Evolutionary conservation across 1,139 yeast genomes (phyloP).

Genomic region (Hansenula anomala): DNA sequence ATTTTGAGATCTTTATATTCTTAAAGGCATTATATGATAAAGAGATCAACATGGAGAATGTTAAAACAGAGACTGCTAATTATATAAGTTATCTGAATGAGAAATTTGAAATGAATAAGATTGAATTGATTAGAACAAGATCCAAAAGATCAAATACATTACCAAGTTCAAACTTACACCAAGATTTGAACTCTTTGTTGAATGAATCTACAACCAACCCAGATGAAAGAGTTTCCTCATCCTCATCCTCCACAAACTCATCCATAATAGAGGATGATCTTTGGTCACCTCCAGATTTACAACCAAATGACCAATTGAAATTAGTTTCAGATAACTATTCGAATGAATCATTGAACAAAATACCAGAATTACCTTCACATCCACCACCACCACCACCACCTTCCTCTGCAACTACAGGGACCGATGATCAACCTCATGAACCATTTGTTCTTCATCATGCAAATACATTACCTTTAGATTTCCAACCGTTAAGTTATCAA

Average conservation of each 20-base stretch:
- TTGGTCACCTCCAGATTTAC: conserved; percentile 33
- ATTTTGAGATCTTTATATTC: conserved; percentile 29
- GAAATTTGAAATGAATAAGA: conserved; percentile 2
- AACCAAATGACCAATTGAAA: conserved; percentile 31
- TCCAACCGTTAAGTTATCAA: neutral
- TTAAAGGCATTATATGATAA: conserved; percentile 29
- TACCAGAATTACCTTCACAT: conserved; percentile 6
- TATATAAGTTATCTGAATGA: conserved; percentile 26
- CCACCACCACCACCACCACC: conserved; percentile 10
- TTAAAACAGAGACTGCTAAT: conserved; percentile 26
- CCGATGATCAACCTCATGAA: too few relatives aligned
- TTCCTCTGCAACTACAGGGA: neutral
- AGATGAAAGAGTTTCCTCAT: too few relatives aligned
- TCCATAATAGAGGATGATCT: conserved; percentile 22
- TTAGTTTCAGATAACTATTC: conserved; percentile 19
- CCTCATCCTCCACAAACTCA: conserved; percentile 13
- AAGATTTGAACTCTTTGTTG: conserved; percentile 8
- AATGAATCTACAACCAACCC: too few relatives aligned
- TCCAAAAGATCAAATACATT: conserved; percentile 17
- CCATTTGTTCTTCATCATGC: conserved; percentile 15
- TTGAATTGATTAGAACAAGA: conserved; percentile 2
- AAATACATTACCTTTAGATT: conserved; percentile 10
- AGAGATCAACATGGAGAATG: conserved; percentile 32
- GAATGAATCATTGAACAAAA: conserved; percentile 4
- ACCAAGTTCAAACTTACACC: conserved; percentile 13